Evolutionary conservation across 495 filamentous ascomycete genomes (phyloP), one percentile per base, ranked within the genome.

Genomic region (Penicillium verhagenii): DNA sequence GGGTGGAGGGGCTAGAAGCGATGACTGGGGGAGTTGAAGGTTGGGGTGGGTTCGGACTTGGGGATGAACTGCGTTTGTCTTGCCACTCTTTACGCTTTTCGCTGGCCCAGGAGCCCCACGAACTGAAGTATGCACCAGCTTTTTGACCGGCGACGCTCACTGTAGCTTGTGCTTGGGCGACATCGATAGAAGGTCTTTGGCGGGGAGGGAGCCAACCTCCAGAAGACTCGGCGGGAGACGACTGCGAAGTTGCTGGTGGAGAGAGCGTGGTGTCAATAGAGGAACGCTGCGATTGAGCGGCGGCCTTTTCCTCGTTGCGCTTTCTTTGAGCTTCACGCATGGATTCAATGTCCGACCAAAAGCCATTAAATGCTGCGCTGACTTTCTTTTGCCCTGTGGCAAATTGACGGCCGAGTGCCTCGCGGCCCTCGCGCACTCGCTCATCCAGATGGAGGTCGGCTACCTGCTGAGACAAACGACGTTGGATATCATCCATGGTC

Each of bases 51-150:
- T 39, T 53, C n/a, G 67, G 57, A 24, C 54, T 64, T 0, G 70
- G 52, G 3, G 74, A 60, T 20, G 70, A 43, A 13, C 57, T 60
- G 52, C 69, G 72, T 50, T 72, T 74, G 23, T 79, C 72, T 48
- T 77, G 76, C 80, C 77, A 81, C 44, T 76, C 76, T 63, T 88
- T 90, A 44, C 87, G 78, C 73, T 95, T 96, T 72, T 98, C 92
- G 25, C 84, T 85, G 6, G 93, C 93, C 94, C 94, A 98, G 2
- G 83, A 74, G n/a, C 92, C 86, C 95, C 95, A 97, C 23, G 91
- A 95, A 46, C 87, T 92, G 44, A 98, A 78, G 61, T 96, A 98
- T 5, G 93, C 88, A 16, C 90, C 82, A 9, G 93, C 93, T 57
- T 86, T 87, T 57, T 85, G 80, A 9, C 86, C 74, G 0, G 88